Base-by-base conservation (phyloP, 352 stramenopile genomes). In the Blastocystis hominis region DNA sequence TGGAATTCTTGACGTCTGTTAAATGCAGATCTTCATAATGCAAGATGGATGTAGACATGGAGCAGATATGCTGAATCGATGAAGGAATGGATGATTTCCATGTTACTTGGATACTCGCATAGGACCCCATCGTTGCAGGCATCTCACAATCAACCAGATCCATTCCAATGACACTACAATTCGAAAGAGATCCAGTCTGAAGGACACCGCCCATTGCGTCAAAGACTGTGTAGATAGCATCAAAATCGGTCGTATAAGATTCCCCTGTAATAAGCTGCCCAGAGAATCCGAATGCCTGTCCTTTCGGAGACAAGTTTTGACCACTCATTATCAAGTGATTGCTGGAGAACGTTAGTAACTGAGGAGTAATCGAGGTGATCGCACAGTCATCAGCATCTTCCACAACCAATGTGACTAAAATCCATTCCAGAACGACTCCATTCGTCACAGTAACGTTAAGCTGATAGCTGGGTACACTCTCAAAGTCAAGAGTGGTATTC, bases 381-480 rank as follows among this genome's bases (percentile, higher is more conserved):
- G 36, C 1, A 50, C 64, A 76, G 47, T 76, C 64, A 20, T 76
- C 42, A 36, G 34, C 64, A 55, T 76, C 64, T 3, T 40, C 3
- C 47, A 76, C 64, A 17, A 55, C 47, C n/a, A 76, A 4, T 54
- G 9, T 6, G 13, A 76, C 6, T 4, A 50, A 34, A 1, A 55
- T 76, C n/a, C n/a, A 76, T n/a, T 76, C 64, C 13, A 15, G 34
- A 15, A 42, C 36, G 4, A 76, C 9, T 7, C 64, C 64, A 34
- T 76, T 76, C 3, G 64, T 76, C 13, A 76, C 64, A n/a, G 64
- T 76, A 3, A 54, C 64, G 47, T 76, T 76, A 15, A 76, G 13
- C 10, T 10, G 3, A 34, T 56, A 76, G n/a, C 24, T 10, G 2
- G 64, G 36, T 34, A 76, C 64, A 6, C 9, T n/a, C 64, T 76